Conservation (phyloP, 176 grass and related monocot genomes). For the Saccharum spontaneum region DNA sequence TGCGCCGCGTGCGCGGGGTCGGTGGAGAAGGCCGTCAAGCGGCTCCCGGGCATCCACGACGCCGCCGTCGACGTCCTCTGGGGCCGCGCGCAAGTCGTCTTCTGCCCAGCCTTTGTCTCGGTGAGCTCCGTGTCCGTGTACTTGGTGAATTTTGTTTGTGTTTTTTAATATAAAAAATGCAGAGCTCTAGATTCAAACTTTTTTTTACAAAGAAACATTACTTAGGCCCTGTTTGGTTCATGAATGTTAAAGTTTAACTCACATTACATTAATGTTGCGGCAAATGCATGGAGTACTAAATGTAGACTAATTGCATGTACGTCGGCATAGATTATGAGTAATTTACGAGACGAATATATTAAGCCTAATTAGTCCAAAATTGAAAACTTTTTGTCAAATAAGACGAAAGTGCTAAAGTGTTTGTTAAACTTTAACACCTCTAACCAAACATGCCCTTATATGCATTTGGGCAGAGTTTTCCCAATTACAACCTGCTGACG, state of each 20-base stretch:
- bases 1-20: constrained; percentile 87
- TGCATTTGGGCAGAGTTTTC: constrained; percentile 5
- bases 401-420: too few species aligned
- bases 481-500: background rate
- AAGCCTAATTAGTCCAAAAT: too few species aligned
- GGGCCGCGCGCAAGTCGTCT: constrained; percentile 74
- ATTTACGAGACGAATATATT: too few species aligned
- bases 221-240: too few species aligned
- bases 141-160: background rate
- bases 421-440: too few species aligned
- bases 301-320: too few species aligned
- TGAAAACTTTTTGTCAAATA: too few species aligned
- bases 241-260: too few species aligned
- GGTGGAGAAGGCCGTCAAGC: constrained; percentile 94
- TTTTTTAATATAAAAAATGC: background rate
- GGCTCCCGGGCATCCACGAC: constrained; percentile 83
- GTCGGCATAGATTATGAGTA: too few species aligned
- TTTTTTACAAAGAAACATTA: background rate
- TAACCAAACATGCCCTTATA: too few species aligned
- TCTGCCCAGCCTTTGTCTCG: constrained; percentile 79
- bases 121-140: constrained; percentile 35
- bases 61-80: constrained; percentile 86
- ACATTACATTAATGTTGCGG: too few species aligned
- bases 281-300: too few species aligned
- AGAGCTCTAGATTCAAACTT: background rate